A percentile compares a stretch with the other conserved stretches of the same genome.
Evolutionary conservation across 2,329 filamentous ascomycete genomes (phyloP).

Genomic region (Shiraia sp.): DNA sequence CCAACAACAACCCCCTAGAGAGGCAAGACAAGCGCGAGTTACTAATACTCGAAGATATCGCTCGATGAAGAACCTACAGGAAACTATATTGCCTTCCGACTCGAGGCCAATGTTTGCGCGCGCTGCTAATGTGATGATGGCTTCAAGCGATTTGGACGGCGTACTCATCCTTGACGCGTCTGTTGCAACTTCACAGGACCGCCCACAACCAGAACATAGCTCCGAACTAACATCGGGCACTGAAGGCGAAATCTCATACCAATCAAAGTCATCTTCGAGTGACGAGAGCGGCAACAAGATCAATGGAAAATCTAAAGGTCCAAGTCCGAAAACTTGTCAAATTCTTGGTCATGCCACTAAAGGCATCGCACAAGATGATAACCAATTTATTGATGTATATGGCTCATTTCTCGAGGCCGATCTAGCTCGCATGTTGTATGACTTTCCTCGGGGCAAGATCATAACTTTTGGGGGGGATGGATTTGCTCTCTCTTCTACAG

Average conservation of each 20-base stretch:
- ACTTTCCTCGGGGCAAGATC: constrained; percentile 1
- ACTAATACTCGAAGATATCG: neutral
- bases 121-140: constrained; percentile 38
- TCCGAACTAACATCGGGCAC: neutral
- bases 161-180: constrained; percentile 42
- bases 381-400: neutral
- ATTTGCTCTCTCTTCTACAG: constrained; percentile 1
- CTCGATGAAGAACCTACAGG: constrained; percentile 26
- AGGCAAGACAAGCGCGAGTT: neutral
- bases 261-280: neutral
- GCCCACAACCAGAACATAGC: neutral
- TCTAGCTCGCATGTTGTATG: constrained; percentile 1
- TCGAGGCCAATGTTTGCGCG: constrained; percentile 38
- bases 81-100: constrained; percentile 33
- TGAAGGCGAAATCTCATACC: neutral
- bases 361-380: neutral
- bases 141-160: constrained; percentile 39
- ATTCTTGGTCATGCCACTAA: constrained; percentile 1
- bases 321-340: neutral
- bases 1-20: neutral
- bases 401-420: neutral
- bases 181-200: too few relatives aligned
- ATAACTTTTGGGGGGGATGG: constrained; percentile 4
- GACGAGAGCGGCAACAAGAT: neutral
- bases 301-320: neutral